Conservation (phyloP, 306 rosid genomes). For the barrel medic (Medicago truncatula) region MtrunA17r5.0-ANR NC_053045.1:26118001-26118500, state of each 20-base stretch:
- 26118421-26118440: slow-evolving; percentile 4
- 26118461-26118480: slow-evolving; percentile 18
- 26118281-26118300: slow-evolving; percentile 26
- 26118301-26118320: not conserved
- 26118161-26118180: not conserved
- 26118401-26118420: slow-evolving; percentile 21
- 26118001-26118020: not conserved
- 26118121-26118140: not conserved
- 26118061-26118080: not conserved
- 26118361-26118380: slow-evolving; percentile 32
- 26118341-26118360: slow-evolving; percentile 21
- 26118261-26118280: slow-evolving; percentile 20
- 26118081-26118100: not conserved
- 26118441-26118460: slow-evolving; percentile 44
- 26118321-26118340: not conserved
- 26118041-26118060: not conserved
- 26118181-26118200: not conserved
- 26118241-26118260: not conserved
- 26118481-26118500: slow-evolving; percentile 18
- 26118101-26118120: not conserved
- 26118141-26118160: not conserved
- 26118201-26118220: not conserved
- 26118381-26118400: slow-evolving; percentile 35
- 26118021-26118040: not conserved
- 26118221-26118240: not conserved